A percentile compares a stretch with the other conserved stretches of the same genome.
These are phyloP conservation scores for Geotrichum citri-aurantii DNA, from an alignment of 1,139 yeast species.

Conservation along the genomic window DNA sequence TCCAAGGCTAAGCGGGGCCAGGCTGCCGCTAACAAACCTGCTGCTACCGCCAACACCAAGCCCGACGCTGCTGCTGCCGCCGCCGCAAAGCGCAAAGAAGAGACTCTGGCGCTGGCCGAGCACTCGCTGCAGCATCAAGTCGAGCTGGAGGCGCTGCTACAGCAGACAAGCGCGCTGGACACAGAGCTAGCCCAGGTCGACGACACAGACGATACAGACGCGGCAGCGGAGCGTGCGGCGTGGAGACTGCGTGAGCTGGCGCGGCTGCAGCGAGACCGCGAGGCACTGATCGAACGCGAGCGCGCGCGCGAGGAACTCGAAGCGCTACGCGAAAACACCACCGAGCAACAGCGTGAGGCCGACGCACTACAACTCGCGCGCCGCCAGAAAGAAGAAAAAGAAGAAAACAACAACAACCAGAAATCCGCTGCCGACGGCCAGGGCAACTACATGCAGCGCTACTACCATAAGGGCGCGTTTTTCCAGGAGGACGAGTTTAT, in stretches of 20 bases:
- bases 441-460: conserved; percentile 28
- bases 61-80: neutral
- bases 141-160: conserved; percentile 5
- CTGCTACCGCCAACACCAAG: neutral
- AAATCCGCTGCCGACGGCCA: conserved; percentile 12
- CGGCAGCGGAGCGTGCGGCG: conserved; percentile 42
- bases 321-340: conserved; percentile 28
- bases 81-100: conserved; percentile 23
- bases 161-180: conserved; percentile 19
- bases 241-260: conserved; percentile 45
- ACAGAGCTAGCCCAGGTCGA: conserved; percentile 40
- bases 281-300: conserved; percentile 37
- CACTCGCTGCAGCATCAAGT: conserved; percentile 28
- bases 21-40: neutral
- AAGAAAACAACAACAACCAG: conserved; percentile 19
- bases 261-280: conserved; percentile 44
- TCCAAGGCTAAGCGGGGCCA: conserved; percentile 9
- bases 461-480: conserved; percentile 37
- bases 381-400: neutral
- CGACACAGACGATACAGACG: conserved; percentile 53
- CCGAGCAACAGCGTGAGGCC: conserved; percentile 32
- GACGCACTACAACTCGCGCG: conserved; percentile 12
- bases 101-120: conserved; percentile 33
- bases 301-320: conserved; percentile 40
- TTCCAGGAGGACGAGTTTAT: conserved; percentile 35